Conservation (phyloP, 1,284 basidiomycete genomes). For the Apiotrichum akiyoshidainum region DNA sequence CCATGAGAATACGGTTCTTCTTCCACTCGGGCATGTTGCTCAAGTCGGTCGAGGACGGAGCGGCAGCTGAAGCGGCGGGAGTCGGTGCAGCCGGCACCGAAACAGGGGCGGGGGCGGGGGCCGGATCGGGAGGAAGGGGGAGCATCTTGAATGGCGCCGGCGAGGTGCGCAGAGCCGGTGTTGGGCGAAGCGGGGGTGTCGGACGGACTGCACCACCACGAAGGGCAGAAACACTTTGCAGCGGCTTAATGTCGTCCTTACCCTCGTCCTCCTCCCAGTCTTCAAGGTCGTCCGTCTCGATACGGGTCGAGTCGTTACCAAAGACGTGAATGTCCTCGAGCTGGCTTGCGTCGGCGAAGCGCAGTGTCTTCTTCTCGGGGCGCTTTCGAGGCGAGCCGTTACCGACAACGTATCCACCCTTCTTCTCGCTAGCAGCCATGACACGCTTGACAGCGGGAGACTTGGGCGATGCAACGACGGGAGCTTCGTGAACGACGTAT, state of each 20-base stretch:
- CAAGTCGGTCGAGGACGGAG: neutral
- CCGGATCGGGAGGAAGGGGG: neutral
- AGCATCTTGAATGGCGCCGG: slow-evolving; percentile 6
- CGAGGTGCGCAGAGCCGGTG: neutral
- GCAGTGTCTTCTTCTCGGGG: neutral
- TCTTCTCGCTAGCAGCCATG: slow-evolving; percentile 6
- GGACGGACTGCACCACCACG: neutral
- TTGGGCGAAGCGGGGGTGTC: neutral
- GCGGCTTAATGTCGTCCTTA: slow-evolving; percentile 5
- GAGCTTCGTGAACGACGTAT: neutral
- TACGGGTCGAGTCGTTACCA: slow-evolving; percentile 4
- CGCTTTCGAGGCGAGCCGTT: slow-evolving; percentile 10
- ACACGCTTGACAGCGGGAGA: slow-evolving; percentile 18
- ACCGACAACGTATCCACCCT: slow-evolving; percentile 12
- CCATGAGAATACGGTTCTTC: slow-evolving; percentile 24
- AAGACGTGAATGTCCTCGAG: slow-evolving; percentile 11
- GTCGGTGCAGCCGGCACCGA: neutral
- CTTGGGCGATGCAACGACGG: neutral
- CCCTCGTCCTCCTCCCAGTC: slow-evolving; percentile 25
- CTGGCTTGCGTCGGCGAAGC: slow-evolving; percentile 15
- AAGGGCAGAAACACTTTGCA: neutral
- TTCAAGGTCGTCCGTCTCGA: slow-evolving; percentile 1
- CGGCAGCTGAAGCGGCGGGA: no score
- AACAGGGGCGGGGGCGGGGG: neutral
- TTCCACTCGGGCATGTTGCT: slow-evolving; percentile 26